Conservation (phyloP, 2,329 filamentous ascomycete genomes). For the Cephalotrichum gorgonifer region DNA sequence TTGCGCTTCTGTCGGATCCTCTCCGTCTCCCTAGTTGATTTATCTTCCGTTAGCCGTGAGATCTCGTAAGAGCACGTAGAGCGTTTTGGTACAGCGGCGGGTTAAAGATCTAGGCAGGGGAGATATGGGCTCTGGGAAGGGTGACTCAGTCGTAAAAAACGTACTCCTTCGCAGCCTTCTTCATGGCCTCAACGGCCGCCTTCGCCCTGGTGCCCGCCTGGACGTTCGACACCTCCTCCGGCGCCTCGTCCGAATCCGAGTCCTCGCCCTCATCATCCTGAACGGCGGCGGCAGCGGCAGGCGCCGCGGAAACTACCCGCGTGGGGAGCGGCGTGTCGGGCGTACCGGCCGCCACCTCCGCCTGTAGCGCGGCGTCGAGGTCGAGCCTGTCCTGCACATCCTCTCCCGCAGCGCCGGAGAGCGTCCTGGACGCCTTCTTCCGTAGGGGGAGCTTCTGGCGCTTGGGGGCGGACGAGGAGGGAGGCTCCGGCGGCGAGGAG, state of each 20-base stretch:
- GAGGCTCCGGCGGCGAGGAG: not conserved
- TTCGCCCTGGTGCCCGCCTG: slow-evolving; percentile 35
- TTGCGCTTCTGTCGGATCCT: slow-evolving; percentile 44
- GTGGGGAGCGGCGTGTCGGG: slow-evolving; percentile 2
- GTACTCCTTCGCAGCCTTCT: slow-evolving; percentile 41
- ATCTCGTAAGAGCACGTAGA: no score
- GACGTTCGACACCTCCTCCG: slow-evolving; percentile 46
- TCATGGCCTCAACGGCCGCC: slow-evolving; percentile 33
- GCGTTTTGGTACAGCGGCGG: no score
- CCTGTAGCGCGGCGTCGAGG: not conserved
- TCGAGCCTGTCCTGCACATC: slow-evolving; percentile 7
- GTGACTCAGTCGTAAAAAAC: no score
- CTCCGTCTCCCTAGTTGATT: slow-evolving; percentile 40
- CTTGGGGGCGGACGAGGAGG: not conserved
- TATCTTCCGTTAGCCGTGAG: not conserved
- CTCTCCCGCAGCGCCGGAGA: slow-evolving; percentile 17
- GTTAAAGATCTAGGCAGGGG: no score
- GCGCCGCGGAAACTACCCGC: slow-evolving; percentile 10
- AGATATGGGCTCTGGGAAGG: no score
- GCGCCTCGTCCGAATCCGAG: slow-evolving; percentile 38
- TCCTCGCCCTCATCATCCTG: slow-evolving; percentile 20
- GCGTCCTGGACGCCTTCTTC: not conserved
- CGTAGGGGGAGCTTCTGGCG: slow-evolving; percentile 4
- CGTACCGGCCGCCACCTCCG: slow-evolving; percentile 1
- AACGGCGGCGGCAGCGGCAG: slow-evolving; percentile 7